These are phyloP conservation scores for Paxillus rubicundulus DNA, from an alignment of 768 basidiomycete species.

Conservation along the genomic window DNA sequence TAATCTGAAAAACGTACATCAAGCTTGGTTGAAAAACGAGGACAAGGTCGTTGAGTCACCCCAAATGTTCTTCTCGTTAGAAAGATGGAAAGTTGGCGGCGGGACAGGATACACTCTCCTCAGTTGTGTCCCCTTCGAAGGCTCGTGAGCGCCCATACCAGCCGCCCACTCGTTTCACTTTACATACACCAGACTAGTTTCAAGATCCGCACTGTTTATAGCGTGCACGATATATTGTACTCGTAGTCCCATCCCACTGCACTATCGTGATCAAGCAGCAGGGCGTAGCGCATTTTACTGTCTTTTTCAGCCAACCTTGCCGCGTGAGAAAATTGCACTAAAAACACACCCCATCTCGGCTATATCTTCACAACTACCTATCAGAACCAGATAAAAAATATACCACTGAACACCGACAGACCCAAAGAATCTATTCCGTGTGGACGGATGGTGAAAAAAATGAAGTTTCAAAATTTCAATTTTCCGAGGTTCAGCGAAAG, in stretches of 20 bases:
- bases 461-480: too few relatives aligned
- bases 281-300: neutral
- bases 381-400: too few relatives aligned
- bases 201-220: neutral
- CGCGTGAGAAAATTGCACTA: too few relatives aligned
- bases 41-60: slow-evolving; percentile 23
- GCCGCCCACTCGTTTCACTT: neutral
- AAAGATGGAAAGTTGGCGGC: slow-evolving; percentile 27
- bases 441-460: too few relatives aligned
- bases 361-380: too few relatives aligned
- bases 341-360: too few relatives aligned
- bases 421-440: too few relatives aligned
- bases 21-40: slow-evolving; percentile 23
- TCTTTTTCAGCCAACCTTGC: too few relatives aligned
- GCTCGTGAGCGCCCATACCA: neutral
- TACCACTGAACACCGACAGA: too few relatives aligned
- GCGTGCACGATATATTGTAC: neutral
- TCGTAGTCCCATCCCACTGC: neutral
- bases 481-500: too few relatives aligned
- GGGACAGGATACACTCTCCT: slow-evolving; percentile 25
- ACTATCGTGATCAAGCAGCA: neutral
- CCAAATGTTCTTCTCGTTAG: slow-evolving; percentile 25
- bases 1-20: slow-evolving; percentile 43
- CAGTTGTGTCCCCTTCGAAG: slow-evolving; percentile 9
- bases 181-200: neutral